Evolutionary conservation across 1,284 basidiomycete genomes (phyloP).

Genomic region (Irpex sp.): DNA sequence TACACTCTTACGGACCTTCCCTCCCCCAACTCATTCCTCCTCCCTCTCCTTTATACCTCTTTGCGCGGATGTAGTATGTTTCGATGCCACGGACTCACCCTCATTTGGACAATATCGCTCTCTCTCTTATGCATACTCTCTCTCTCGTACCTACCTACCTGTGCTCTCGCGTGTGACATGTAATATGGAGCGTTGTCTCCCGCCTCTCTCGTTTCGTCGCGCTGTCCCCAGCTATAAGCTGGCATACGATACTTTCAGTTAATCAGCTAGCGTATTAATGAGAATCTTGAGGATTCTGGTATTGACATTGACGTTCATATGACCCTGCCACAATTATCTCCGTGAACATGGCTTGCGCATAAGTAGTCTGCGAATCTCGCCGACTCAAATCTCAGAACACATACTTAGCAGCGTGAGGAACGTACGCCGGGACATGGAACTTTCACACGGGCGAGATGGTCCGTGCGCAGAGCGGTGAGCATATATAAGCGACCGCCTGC

Average conservation of each 20-base stretch:
- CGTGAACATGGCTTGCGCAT: too few species aligned
- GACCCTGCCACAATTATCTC: too few species aligned
- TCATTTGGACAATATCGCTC: not conserved
- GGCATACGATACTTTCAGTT: not conserved
- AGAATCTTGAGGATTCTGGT: too few species aligned
- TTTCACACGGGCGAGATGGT: constrained; percentile 1
- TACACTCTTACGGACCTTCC: not conserved
- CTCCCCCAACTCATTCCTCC: not conserved
- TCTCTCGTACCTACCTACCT: not conserved
- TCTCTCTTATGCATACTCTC: not conserved
- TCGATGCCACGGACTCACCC: not conserved
- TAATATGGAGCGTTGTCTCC: not conserved
- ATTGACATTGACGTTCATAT: too few species aligned
- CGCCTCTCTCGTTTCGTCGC: not conserved
- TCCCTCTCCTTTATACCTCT: not conserved
- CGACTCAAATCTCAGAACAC: too few species aligned
- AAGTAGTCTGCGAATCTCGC: too few species aligned
- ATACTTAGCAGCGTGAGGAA: not conserved
- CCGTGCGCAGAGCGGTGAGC: constrained; percentile 4
- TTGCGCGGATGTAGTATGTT: not conserved
- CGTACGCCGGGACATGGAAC: not conserved
- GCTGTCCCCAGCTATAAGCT: not conserved
- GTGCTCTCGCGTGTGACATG: not conserved
- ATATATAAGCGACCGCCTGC: constrained; percentile 5
- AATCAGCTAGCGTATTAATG: too few species aligned